Base-by-base conservation (phyloP, 768 basidiomycete species). In the Peribolospora baueri region DNA sequence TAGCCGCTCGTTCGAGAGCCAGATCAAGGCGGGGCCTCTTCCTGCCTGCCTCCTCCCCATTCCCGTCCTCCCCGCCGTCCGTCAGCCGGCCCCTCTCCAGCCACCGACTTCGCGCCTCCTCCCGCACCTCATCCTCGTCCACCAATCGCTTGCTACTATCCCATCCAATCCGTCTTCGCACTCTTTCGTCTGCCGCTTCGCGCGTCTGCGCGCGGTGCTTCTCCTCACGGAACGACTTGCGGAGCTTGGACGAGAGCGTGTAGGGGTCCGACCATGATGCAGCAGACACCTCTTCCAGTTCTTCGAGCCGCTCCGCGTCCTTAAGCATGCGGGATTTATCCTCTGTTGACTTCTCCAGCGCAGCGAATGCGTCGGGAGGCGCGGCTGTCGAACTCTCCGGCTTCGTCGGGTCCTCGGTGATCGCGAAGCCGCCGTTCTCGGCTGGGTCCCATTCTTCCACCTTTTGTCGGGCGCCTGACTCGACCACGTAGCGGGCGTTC, bases 361-460 rank as follows among this genome's bases (percentile, higher is more conserved):
- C 79, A 2, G 77, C 82, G 42, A 97, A 77, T 0, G 93, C 84
- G 66, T 97, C 91, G 0, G 72, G 72, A 2, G 58, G n/a, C 78
- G 74, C 1, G 61, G 61, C 46, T 61, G 36, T 48, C 58, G 41
- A 57, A 36, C n/a, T 45, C 52, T 0, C 61, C 63, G 40, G 59
- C 56, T 46, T 59, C 59, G 11, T 57, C 57, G 5, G 59, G 68
- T 54, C 48, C 80, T 88, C 86, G 62, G 88, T 82, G 25, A 86
- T 72, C 47, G 85, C 85, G 61, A 75, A 93, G 0, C 88, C 88
- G 5, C 91, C 91, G 57, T 91, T 84, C 68, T 93, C 88, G 65
- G 82, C 87, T 1, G 91, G 90, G 65, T 95, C 73, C 93, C 93
- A 97, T 51, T 93, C 87, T 64, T 91, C 83, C 53, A 86, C 82